Evolutionary conservation across 2,329 filamentous ascomycete genomes (phyloP).

Genomic region (Fusarium sp.): DNA sequence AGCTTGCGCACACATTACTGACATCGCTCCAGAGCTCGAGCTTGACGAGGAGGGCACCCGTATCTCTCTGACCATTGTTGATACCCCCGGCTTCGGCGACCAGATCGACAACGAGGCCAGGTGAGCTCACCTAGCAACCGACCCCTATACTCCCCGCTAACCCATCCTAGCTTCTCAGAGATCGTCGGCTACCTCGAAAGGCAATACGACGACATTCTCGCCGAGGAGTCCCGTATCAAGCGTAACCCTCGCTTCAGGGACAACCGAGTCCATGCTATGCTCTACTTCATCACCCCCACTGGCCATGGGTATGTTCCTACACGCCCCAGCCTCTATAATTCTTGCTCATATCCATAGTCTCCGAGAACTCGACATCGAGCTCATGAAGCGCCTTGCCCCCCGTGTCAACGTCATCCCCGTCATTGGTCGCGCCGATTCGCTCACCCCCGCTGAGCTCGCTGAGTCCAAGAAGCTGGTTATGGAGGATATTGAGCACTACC

Average conservation of each 20-base stretch:
- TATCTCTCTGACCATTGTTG: conserved; percentile 97
- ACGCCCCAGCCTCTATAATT: not conserved
- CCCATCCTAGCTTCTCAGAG: conserved; percentile 81
- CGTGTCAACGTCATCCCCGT: conserved; percentile 99
- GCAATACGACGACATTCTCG: conserved; percentile 99
- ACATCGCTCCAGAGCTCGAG: conserved; percentile 77
- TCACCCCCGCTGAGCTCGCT: conserved; percentile 94
- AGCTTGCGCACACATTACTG: conserved; percentile 42
- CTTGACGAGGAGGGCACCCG: conserved; percentile 98
- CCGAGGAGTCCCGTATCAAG: conserved; percentile 99
- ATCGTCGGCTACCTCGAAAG: conserved; percentile 98
- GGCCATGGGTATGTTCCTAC: conserved; percentile 80
- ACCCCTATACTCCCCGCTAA: conserved; percentile 18
- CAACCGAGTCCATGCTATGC: conserved; percentile 96
- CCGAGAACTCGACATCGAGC: conserved; percentile 97
- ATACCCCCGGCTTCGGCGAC: conserved; percentile 98
- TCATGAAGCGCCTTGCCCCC: conserved; percentile 99
- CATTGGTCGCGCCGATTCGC: conserved; percentile 97
- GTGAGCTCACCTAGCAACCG: conserved; percentile 60
- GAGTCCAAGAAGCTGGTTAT: conserved; percentile 99
- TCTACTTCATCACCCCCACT: conserved; percentile 99
- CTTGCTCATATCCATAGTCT: conserved; percentile 68
- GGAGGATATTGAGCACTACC: conserved; percentile 99
- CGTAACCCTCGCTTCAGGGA: conserved; percentile 99
- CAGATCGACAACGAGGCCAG: conserved; percentile 99